These are phyloP conservation scores for Arthrobotrys sphaeroides DNA, from an alignment of 2,329 filamentous ascomycete genomes.

Conservation along the genomic window DNA sequence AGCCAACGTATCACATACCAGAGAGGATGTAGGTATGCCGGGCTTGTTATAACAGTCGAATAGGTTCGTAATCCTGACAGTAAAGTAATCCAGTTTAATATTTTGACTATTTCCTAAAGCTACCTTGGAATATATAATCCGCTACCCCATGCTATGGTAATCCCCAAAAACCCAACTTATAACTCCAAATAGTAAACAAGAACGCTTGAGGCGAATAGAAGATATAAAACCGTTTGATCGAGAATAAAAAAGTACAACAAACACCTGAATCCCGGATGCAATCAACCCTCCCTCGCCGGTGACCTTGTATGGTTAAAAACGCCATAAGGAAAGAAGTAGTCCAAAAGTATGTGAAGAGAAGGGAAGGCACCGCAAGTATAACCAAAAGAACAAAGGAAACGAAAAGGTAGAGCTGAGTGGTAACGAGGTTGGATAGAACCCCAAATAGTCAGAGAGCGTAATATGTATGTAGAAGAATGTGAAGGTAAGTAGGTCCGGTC, in stretches of 20 bases:
- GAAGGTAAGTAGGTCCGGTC: background rate
- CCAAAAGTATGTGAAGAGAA: slow-evolving; percentile 10
- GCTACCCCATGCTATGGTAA: background rate
- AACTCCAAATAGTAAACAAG: background rate
- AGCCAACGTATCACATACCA: too few relatives aligned
- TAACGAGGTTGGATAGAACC: background rate
- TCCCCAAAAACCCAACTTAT: background rate
- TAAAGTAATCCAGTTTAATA: background rate
- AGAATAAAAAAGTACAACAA: background rate
- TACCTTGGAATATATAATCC: background rate
- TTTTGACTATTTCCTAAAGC: background rate
- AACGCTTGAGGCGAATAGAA: background rate
- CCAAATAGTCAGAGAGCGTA: background rate
- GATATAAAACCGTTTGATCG: background rate
- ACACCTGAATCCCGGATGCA: slow-evolving; percentile 4
- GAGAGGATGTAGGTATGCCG: background rate
- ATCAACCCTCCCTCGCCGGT: slow-evolving; percentile 1
- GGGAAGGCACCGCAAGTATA: background rate
- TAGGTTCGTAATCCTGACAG: background rate
- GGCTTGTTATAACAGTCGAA: too few relatives aligned
- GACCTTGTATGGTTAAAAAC: background rate
- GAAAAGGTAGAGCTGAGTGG: background rate
- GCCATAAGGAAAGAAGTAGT: background rate
- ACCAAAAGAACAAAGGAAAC: slow-evolving; percentile 7
- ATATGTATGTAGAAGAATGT: slow-evolving; percentile 1